Percentiles rank a stretch among this genome's conserved stretches.
These are phyloP conservation scores for Pleodorina starrii DNA, from an alignment of 139 green algal species.

Conservation along the genomic window DNA sequence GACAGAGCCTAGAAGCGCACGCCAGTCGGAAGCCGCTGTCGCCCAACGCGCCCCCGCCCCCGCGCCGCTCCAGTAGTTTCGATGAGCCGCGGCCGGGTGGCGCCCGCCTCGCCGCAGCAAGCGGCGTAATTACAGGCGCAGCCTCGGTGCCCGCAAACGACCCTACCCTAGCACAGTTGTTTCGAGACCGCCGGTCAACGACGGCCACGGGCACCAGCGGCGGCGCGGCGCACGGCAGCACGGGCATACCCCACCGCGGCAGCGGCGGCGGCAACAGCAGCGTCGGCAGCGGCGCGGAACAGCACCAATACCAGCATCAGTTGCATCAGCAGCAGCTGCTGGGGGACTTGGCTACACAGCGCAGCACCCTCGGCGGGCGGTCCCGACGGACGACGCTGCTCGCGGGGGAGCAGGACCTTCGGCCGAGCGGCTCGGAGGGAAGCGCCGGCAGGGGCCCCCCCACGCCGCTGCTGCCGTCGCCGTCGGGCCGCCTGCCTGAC, in stretches of 20 bases:
- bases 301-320: too few relatives aligned
- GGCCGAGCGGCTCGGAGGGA: background rate
- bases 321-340: too few relatives aligned
- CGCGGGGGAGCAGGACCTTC: background rate
- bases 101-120: too few relatives aligned
- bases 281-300: background rate
- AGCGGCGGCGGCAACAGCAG: background rate
- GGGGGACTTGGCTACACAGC: background rate
- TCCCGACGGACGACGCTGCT: background rate
- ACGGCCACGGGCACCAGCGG: background rate
- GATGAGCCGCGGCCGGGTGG: background rate
- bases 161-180: background rate
- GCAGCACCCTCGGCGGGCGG: too few relatives aligned
- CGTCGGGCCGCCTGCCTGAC: background rate
- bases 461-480: background rate
- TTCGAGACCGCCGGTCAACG: background rate
- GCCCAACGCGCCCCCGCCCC: background rate
- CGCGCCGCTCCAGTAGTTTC: constrained; percentile 3
- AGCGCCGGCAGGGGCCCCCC: background rate
- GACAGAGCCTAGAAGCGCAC: background rate
- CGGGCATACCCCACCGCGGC: background rate
- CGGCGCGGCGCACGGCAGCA: too few relatives aligned
- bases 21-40: background rate
- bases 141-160: background rate
- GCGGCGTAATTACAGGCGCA: background rate